Evolutionary conservation across 1,284 basidiomycete genomes (phyloP).

Genomic region (Exsudoporus floridanus): DNA sequence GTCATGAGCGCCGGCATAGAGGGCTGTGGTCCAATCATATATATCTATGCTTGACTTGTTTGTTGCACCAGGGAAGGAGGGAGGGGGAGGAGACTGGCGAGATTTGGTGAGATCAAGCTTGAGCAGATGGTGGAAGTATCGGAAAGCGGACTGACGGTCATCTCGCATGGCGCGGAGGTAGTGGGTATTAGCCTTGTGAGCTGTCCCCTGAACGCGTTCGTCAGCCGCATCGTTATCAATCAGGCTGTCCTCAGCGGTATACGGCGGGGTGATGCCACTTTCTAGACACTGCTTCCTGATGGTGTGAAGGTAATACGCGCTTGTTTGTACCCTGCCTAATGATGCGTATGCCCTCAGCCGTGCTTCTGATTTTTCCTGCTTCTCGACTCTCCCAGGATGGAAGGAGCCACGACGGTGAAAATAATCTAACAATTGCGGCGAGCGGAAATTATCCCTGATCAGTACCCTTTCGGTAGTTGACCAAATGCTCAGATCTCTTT

Average conservation of each 20-base stretch:
- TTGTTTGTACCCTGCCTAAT: slow-evolving; percentile 42
- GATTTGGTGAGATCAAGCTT: slow-evolving; percentile 22
- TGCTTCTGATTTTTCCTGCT: slow-evolving; percentile 31
- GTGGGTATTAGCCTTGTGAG: slow-evolving; percentile 40
- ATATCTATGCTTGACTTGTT: slow-evolving; percentile 31
- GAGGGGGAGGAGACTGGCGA: neutral
- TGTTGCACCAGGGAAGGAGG: neutral
- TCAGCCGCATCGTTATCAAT: neutral
- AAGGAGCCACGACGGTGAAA: slow-evolving; percentile 32
- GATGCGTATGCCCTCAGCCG: slow-evolving; percentile 51
- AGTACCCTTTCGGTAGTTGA: slow-evolving; percentile 46
- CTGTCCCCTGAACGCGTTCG: slow-evolving; percentile 12
- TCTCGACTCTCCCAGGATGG: neutral
- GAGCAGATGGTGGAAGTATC: slow-evolving; percentile 42
- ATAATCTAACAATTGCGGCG: slow-evolving; percentile 47
- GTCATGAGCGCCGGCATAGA: slow-evolving; percentile 37
- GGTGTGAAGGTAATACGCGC: slow-evolving; percentile 39
- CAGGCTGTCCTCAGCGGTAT: slow-evolving; percentile 14
- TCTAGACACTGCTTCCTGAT: slow-evolving; percentile 35
- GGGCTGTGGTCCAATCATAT: slow-evolving; percentile 36
- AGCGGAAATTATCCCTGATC: slow-evolving; percentile 49
- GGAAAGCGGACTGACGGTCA: slow-evolving; percentile 45
- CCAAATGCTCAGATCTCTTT: slow-evolving; percentile 41
- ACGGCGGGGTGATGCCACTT: slow-evolving; percentile 24
- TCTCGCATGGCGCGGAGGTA: slow-evolving; percentile 34